Base-by-base conservation (phyloP, 352 stramenopile genomes). In the Phytophthora niederhauseri region DNA sequence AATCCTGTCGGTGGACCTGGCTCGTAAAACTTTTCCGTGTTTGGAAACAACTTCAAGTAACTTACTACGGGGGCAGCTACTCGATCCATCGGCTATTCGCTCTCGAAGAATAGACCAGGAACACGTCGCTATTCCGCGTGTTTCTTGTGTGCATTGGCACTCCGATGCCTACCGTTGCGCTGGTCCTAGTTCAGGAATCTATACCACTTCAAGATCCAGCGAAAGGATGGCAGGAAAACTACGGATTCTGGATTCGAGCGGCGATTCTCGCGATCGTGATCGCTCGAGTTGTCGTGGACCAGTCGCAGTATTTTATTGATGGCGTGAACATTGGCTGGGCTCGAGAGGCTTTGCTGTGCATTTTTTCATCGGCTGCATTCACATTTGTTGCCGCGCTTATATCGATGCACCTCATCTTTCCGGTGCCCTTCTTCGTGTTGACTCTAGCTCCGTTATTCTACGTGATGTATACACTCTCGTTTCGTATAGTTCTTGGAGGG, bases 201-300 rank as follows among this genome's bases (percentile, higher is more conserved):
- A 22, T 73, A n/a, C 53, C 59, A 3, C 66, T 73, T 26, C 66
- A 68, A 50, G 59, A 73, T 19, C 66, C 66, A 24, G 15, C 30
- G 0, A 56, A 57, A 6, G 66, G 58, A 3, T 73, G 66, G 66
- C 17, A 43, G 11, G 58, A 30, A 9, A 73, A 73, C 43, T 73
- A 73, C 43, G 60, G 52, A 4, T 68, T 64, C 11, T 73, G 66
- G 59, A 53, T 73, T 56, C 66, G 66, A 38, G 58, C 60, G 19
- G 54, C 54, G 14, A 64, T 68, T 31, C 28, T 72, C n/a, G 52
- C 65, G 36, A 38, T 48, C 6, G 45, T 64, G 24, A 62, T 72
- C 31, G 24, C 51, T 7, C 34, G 15, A 3, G 34, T 49, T 3
- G 36, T 55, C 19, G 41, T 20, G 31, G 36, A 31, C 26, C 46